Evolutionary conservation across 805 yeast genomes (phyloP), one percentile per base, ranked within the genome.

Genomic region (Candida montana): DNA sequence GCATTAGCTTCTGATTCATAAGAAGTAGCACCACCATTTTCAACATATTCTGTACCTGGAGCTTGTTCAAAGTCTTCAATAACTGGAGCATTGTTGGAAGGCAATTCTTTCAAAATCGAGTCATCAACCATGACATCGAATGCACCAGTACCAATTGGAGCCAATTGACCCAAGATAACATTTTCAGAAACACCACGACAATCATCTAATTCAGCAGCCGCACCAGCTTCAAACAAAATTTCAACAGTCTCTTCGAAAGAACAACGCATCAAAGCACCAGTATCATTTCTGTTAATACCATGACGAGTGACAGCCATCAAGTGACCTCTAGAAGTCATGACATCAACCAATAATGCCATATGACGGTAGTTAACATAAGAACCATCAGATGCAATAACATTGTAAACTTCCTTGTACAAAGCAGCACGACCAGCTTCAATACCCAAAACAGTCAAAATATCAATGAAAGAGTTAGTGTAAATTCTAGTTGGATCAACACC

Each of bases 231-330:
- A 55, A 93, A 78, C 62, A 93, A 69, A 58, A 93, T 93, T 68
- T 93, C 99, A 32, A 93, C 99, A 7, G 99, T 93, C 66, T 93
- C 99, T 69, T 93, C 99, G 71, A 93, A 93, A 33, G 99, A 91
- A 72, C 97, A 93, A 68, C 99, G 81, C 99, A 93, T 93, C 60
- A 93, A 75, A 2, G 99, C 99, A 68, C 99, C 99, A 24, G 99
- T 93, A 52, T 93, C 96, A 30, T 95, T 85, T 69, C 99, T 83
- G 67, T 93, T 93, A 67, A 93, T 91, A 77, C 99, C 99, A 62
- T 93, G 99, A 77, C 99, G 95, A 33, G 98, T 91, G 57, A 93
- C 90, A 31, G 99, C 98, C 86, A 95, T 91, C 65, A 93, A 74
- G 61, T 91, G 96, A 58, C 99, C 99, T 60, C 96, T 83, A 31